phyloP scores from a whole-genome alignment of 2,329 filamentous ascomycete species.

The Nemania sp. region DNA sequence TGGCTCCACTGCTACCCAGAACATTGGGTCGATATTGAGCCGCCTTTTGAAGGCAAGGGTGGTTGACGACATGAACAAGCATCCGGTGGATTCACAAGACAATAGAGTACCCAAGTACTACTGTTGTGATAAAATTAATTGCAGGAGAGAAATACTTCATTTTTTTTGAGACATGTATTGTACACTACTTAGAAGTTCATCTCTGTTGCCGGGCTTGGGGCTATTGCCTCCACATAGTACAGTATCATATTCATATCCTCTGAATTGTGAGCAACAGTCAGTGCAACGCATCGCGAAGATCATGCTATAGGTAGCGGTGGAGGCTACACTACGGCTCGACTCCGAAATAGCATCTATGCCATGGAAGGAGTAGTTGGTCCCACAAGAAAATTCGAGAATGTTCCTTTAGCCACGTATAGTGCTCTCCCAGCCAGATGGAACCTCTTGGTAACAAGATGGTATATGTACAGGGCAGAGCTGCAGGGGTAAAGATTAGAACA shows the following conservation, averaged over 20 bases:
- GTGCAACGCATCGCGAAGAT: background rate
- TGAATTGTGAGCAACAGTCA: background rate
- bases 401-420: slow-evolving; percentile 16
- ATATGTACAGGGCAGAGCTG: too few relatives aligned
- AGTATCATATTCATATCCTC: background rate
- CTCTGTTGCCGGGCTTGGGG: background rate
- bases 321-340: slow-evolving; percentile 20
- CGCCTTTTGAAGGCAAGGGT: slow-evolving; percentile 8
- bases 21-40: slow-evolving; percentile 18
- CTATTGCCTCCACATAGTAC: background rate
- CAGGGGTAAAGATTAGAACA: background rate
- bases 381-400: slow-evolving; percentile 23
- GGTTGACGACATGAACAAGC: background rate
- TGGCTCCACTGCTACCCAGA: slow-evolving; percentile 17
- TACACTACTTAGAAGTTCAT: too few relatives aligned
- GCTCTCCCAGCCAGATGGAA: background rate
- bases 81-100: background rate
- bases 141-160: too few relatives aligned
- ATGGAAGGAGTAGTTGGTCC: background rate
- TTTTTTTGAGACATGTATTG: background rate
- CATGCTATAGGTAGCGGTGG: slow-evolving; percentile 7
- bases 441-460: background rate
- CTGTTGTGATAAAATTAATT: too few relatives aligned
- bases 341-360: slow-evolving; percentile 18
- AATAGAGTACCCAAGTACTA: too few relatives aligned